Conservation (phyloP, 176 grass and related monocot species). For the Alloteropsis semialata region DNA sequence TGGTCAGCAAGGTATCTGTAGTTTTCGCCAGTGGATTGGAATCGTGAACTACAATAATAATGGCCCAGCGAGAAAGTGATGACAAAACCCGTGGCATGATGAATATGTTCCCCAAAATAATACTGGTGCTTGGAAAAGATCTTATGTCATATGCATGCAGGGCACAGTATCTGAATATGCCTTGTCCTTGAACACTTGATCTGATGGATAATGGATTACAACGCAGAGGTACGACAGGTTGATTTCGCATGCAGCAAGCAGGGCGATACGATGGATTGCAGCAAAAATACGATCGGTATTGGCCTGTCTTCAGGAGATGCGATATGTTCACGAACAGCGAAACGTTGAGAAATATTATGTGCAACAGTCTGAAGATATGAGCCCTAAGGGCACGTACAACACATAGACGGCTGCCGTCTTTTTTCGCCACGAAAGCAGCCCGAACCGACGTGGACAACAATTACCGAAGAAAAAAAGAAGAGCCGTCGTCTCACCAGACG, state of each 20-base stretch:
- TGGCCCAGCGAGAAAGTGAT: background rate
- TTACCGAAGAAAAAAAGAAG: too few species aligned
- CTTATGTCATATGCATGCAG: background rate
- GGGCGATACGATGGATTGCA: background rate
- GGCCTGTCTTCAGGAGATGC: background rate
- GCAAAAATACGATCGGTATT: background rate
- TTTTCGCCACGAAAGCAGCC: too few species aligned
- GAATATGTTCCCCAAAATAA: slow-evolving; percentile 13
- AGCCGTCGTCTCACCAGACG: too few species aligned
- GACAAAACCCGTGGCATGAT: background rate
- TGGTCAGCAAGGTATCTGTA: background rate
- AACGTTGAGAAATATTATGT: background rate
- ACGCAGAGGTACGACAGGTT: background rate
- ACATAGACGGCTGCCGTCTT: too few species aligned
- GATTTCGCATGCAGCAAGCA: background rate
- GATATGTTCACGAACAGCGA: background rate
- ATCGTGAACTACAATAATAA: too few species aligned
- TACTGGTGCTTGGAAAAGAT: background rate
- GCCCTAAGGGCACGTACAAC: too few species aligned
- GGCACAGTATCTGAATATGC: background rate
- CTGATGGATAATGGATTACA: background rate
- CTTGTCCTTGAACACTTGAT: background rate
- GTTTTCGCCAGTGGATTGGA: background rate
- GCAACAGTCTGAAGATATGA: background rate
- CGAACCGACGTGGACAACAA: too few species aligned